Percentiles rank a stretch among this genome's conserved stretches.
Conservation (phyloP, 202 grass and related monocot species). For the Saccharum hybrid region DNA sequence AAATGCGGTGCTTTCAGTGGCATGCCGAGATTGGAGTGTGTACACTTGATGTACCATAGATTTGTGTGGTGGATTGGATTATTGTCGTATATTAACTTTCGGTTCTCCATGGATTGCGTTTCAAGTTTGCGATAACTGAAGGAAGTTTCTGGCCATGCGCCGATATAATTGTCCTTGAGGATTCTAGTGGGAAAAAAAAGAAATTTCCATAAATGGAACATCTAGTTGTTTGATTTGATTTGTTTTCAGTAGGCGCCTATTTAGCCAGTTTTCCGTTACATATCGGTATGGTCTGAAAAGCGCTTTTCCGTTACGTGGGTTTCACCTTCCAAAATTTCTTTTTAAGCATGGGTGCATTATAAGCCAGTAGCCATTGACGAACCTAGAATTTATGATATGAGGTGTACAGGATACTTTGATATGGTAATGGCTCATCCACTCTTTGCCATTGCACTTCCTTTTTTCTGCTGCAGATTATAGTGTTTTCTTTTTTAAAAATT, state of each 20-base stretch:
- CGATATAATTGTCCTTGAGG: conserved; percentile 4
- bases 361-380: neutral
- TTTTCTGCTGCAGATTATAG: neutral
- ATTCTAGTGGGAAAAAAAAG: neutral
- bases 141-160: neutral
- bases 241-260: conserved; percentile 20
- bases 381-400: neutral
- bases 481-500: conserved; percentile 16
- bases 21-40: neutral
- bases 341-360: neutral
- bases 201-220: neutral
- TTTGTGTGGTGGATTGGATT: too few species aligned
- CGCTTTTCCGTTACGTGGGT: neutral
- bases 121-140: neutral
- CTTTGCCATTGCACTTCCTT: neutral
- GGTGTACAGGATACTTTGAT: conserved; percentile 26
- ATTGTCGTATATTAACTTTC: neutral
- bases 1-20: neutral
- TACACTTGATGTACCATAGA: neutral
- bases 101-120: neutral
- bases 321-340: conserved; percentile 25
- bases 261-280: neutral
- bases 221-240: conserved; percentile 25
- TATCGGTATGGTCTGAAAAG: neutral
- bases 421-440: conserved; percentile 7